phyloP scores from a whole-genome alignment of 1,284 basidiomycete species.

The Xerocomus cyaneibrunnescens region DNA sequence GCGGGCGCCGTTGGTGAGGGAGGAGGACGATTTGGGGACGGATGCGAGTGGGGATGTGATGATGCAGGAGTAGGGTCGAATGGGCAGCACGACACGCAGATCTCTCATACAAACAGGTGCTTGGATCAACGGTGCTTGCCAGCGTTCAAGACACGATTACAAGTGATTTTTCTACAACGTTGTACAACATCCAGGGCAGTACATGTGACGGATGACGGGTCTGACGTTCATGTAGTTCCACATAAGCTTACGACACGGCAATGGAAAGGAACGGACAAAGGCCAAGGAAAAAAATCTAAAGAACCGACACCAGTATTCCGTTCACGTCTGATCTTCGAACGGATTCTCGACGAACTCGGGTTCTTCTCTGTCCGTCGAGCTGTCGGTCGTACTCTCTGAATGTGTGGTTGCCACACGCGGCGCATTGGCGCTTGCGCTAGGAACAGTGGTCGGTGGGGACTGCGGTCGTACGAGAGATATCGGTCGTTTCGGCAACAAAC shows the following conservation, averaged over 20 bases:
- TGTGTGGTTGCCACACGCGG: constrained; percentile 9
- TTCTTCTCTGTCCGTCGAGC: constrained; percentile 10
- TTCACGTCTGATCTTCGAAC: constrained; percentile 21
- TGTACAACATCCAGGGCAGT: constrained; percentile 1
- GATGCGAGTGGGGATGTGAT: constrained; percentile 13
- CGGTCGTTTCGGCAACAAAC: constrained; percentile 71
- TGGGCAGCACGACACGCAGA: neutral
- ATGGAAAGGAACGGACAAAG: too few species aligned
- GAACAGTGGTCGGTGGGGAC: constrained; percentile 23
- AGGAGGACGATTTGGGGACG: neutral
- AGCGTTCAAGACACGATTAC: neutral
- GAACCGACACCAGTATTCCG: too few species aligned
- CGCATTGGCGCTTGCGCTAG: neutral
- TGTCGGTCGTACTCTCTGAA: constrained; percentile 17
- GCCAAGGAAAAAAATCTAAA: too few species aligned
- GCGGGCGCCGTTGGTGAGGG: constrained; percentile 31
- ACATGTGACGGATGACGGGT: neutral
- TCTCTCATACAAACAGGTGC: neutral
- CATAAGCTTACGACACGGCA: too few species aligned
- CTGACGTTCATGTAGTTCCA: neutral
- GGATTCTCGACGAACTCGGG: constrained; percentile 30
- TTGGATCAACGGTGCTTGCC: neutral
- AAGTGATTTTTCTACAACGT: neutral
- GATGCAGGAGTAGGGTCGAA: constrained; percentile 23
- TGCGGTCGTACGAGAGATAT: constrained; percentile 57